These are phyloP conservation scores for Fusarium robinianum DNA, from an alignment of 2,329 filamentous ascomycete genomes.

Conservation along the genomic window DNA sequence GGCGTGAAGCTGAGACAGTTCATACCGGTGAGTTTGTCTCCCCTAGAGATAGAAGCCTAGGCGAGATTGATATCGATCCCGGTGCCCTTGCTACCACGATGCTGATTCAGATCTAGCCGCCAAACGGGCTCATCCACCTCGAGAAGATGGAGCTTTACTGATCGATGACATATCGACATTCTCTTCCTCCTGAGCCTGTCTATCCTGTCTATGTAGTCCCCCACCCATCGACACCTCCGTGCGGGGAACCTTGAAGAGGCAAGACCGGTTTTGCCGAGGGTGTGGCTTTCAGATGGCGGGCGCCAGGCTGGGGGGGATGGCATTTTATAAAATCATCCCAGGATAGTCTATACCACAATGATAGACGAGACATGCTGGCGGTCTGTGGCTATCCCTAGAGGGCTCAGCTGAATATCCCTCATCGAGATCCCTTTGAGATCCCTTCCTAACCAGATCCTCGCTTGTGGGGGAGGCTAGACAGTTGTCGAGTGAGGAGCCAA, in stretches of 20 bases:
- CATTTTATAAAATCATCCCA: slow-evolving; percentile 25
- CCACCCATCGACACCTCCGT: slow-evolving; percentile 17
- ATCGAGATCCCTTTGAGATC: slow-evolving; percentile 24
- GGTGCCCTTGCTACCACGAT: slow-evolving; percentile 7
- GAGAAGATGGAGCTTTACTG: slow-evolving; percentile 54
- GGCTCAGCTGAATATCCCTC: slow-evolving; percentile 20
- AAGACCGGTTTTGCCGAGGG: slow-evolving; percentile 13
- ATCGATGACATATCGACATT: slow-evolving; percentile 15
- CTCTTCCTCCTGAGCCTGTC: slow-evolving; percentile 15
- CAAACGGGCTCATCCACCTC: slow-evolving; percentile 67
- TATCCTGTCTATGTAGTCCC: too few relatives aligned
- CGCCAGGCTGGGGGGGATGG: slow-evolving; percentile 14
- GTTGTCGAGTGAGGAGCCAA: slow-evolving; percentile 19
- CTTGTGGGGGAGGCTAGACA: slow-evolving; percentile 1
- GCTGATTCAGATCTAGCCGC: slow-evolving; percentile 52
- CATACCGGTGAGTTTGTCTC: slow-evolving; percentile 67
- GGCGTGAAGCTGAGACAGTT: slow-evolving; percentile 88
- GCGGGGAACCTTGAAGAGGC: slow-evolving; percentile 18
- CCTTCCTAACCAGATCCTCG: slow-evolving; percentile 22
- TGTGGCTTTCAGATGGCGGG: slow-evolving; percentile 23
- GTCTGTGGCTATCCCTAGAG: slow-evolving; percentile 7
- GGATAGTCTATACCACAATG: not conserved
- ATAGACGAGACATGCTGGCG: not conserved
- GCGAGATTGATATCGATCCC: slow-evolving; percentile 5
- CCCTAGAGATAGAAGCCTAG: slow-evolving; percentile 11